A percentile compares a stretch with the other conserved stretches of the same genome.
Conservation (phyloP, 139 green algal species). For the Picochlorum sp. region DNA sequence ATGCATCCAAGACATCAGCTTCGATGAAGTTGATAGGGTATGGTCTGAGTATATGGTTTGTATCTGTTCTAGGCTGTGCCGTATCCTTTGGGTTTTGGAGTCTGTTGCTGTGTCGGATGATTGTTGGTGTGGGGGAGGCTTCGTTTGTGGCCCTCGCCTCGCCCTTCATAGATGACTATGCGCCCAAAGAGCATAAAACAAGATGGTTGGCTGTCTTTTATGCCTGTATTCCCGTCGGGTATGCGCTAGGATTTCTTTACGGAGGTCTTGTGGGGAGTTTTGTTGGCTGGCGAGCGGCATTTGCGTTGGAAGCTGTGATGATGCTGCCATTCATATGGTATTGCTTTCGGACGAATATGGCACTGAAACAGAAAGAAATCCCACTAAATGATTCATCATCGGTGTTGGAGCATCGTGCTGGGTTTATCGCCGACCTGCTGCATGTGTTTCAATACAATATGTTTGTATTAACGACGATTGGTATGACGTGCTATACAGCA, state of each 20-base stretch:
- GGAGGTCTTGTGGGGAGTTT: constrained; percentile 50
- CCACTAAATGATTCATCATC: neutral
- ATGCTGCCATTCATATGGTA: constrained; percentile 78
- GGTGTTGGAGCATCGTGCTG: neutral
- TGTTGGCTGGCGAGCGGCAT: constrained; percentile 68
- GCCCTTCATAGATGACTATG: constrained; percentile 93
- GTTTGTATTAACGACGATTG: constrained; percentile 15
- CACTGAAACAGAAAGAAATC: constrained; percentile 38
- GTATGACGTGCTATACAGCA: constrained; percentile 58
- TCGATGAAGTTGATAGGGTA: constrained; percentile 73
- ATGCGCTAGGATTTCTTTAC: constrained; percentile 75
- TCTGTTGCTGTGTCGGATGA: constrained; percentile 56
- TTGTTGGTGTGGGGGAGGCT: constrained; percentile 88
- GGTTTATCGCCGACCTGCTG: neutral
- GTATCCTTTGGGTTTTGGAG: constrained; percentile 42
- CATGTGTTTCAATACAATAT: constrained; percentile 7
- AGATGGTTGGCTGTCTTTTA: constrained; percentile 86
- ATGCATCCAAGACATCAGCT: constrained; percentile 49
- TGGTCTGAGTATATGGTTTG: constrained; percentile 76
- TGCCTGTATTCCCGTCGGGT: constrained; percentile 81
- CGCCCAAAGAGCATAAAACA: constrained; percentile 58
- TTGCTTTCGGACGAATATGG: constrained; percentile 40
- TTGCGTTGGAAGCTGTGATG: constrained; percentile 62
- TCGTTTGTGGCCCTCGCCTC: constrained; percentile 86
- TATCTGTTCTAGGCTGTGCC: constrained; percentile 60